Evolutionary conservation across 1,284 basidiomycete genomes (phyloP).

Genomic region (Leccinum angustisporum): DNA sequence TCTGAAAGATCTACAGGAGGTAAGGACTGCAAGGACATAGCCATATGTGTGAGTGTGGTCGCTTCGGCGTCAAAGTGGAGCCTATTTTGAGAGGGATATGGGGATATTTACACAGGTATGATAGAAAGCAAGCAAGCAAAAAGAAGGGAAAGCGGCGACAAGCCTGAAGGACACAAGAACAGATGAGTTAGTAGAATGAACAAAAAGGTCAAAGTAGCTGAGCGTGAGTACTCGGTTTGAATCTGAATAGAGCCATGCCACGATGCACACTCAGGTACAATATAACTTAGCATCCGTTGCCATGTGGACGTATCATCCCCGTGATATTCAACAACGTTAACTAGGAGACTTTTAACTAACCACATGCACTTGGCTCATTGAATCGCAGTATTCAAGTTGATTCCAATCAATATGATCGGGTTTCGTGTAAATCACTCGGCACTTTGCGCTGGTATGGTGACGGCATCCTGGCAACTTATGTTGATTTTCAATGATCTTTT

Average conservation of each 20-base stretch:
- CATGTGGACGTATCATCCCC: conserved; percentile 19
- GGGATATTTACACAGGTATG: conserved; percentile 8
- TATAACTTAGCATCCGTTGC: conserved; percentile 16
- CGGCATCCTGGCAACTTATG: no score
- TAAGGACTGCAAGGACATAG: conserved; percentile 18
- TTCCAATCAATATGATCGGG: no score
- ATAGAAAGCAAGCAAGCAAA: conserved; percentile 7
- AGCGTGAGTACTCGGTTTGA: conserved; percentile 14
- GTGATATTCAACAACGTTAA: neutral
- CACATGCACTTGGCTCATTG: no score
- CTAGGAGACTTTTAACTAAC: no score
- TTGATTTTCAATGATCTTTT: no score
- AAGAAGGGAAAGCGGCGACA: conserved; percentile 11
- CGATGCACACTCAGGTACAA: neutral
- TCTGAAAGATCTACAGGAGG: conserved; percentile 16
- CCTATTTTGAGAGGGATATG: neutral
- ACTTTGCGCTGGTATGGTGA: no score
- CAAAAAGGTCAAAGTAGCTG: conserved; percentile 11
- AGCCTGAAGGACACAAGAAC: conserved; percentile 12
- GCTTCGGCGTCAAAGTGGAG: conserved; percentile 11
- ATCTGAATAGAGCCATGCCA: conserved; percentile 15
- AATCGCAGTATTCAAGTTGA: no score
- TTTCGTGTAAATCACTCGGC: no score
- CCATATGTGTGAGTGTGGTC: conserved; percentile 21
- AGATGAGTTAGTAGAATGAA: conserved; percentile 14